phyloP scores from a whole-genome alignment of 129 eudicot genomes.

The Pittosporum tobira region DNA sequence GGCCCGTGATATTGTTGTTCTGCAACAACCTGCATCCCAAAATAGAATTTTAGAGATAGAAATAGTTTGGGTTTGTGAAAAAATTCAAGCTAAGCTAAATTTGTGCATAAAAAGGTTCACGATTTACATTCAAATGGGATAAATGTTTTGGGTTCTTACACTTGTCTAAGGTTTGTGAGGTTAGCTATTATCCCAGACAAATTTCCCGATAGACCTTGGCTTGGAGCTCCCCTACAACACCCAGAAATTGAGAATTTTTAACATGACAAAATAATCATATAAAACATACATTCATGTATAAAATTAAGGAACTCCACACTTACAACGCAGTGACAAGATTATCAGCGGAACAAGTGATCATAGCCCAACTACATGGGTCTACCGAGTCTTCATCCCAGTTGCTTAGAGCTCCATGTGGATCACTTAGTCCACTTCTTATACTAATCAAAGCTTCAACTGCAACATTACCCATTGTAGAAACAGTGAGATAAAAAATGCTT shows the following conservation, averaged over 20 bases:
- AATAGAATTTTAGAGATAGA: neutral
- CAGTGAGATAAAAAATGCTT: neutral
- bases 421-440: slow-evolving; percentile 42
- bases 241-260: slow-evolving; percentile 22
- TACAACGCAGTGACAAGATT: slow-evolving; percentile 78
- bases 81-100: neutral
- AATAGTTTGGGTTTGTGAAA: neutral
- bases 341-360: slow-evolving; percentile 90
- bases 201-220: slow-evolving; percentile 85
- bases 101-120: neutral
- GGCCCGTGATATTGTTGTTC: slow-evolving; percentile 77
- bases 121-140: neutral
- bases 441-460: slow-evolving; percentile 64
- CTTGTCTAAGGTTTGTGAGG: slow-evolving; percentile 82
- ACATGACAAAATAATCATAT: neutral
- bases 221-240: slow-evolving; percentile 74
- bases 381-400: slow-evolving; percentile 97
- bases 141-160: slow-evolving; percentile 35
- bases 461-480: neutral
- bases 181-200: slow-evolving; percentile 62
- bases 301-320: slow-evolving; percentile 9
- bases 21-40: slow-evolving; percentile 52
- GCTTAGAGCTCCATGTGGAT: slow-evolving; percentile 80
- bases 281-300: neutral
- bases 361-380: slow-evolving; percentile 98